Conservation (phyloP, 2,329 filamentous ascomycete species). For the Fusarium staphyleae region DNA sequence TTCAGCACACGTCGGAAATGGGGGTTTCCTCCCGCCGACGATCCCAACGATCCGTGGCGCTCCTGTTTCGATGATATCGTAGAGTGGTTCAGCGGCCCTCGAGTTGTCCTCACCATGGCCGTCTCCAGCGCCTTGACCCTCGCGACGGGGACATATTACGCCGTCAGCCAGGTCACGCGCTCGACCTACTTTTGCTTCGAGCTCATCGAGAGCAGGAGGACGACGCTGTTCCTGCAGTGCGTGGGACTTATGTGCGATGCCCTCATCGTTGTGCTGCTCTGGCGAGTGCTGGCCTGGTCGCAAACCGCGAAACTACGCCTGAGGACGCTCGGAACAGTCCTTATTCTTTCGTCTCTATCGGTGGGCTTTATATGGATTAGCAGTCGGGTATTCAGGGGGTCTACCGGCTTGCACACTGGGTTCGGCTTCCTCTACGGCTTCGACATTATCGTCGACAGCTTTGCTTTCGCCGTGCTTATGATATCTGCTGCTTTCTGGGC, state of each 20-base stretch:
- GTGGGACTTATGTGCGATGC: slow-evolving; percentile 56
- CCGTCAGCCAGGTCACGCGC: slow-evolving; percentile 47
- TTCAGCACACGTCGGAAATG: slow-evolving; percentile 47
- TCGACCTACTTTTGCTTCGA: slow-evolving; percentile 62
- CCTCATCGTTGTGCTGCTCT: slow-evolving; percentile 55
- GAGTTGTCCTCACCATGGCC: slow-evolving; percentile 47
- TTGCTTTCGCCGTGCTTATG: slow-evolving; percentile 53
- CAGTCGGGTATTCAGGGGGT: slow-evolving; percentile 41
- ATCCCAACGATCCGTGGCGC: slow-evolving; percentile 57
- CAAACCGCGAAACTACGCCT: slow-evolving; percentile 56
- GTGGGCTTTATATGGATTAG: slow-evolving; percentile 49
- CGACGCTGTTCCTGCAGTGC: slow-evolving; percentile 52
- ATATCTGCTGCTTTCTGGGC: slow-evolving; percentile 56
- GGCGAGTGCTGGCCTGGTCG: slow-evolving; percentile 61
- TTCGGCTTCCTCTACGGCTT: slow-evolving; percentile 57
- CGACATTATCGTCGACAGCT: slow-evolving; percentile 57
- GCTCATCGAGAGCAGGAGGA: slow-evolving; percentile 48
- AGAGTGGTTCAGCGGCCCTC: slow-evolving; percentile 55
- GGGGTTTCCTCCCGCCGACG: slow-evolving; percentile 42
- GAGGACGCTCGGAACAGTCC: slow-evolving; percentile 53
- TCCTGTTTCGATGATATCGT: slow-evolving; percentile 56
- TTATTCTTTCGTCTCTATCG: slow-evolving; percentile 51
- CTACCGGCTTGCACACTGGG: slow-evolving; percentile 37
- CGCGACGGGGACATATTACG: slow-evolving; percentile 52
- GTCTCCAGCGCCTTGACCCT: slow-evolving; percentile 50